Evolutionary conservation across 164 flowering plant species (phyloP).

Genomic region (Vitis riparia): DNA sequence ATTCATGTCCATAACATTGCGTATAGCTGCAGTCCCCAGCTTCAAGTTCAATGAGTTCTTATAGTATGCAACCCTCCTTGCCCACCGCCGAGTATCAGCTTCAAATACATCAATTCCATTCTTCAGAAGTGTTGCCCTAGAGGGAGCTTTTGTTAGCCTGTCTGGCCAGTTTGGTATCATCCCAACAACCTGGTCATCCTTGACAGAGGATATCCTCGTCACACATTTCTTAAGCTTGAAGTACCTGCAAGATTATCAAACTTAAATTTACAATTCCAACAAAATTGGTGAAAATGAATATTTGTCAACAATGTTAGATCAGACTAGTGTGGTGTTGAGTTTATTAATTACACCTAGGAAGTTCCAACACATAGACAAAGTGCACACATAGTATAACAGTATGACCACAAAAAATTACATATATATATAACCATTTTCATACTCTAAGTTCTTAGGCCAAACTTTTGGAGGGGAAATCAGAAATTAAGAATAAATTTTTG

Average conservation of each 20-base stretch:
- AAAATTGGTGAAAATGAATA: not conserved
- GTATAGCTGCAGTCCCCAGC: slow-evolving; percentile 78
- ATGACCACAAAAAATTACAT: not conserved
- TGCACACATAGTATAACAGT: not conserved
- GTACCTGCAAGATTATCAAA: slow-evolving; percentile 56
- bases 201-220: slow-evolving; percentile 53
- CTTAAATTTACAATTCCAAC: slow-evolving; percentile 1
- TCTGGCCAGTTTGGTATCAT: slow-evolving; percentile 87
- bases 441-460: not conserved
- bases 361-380: not conserved
- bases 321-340: not conserved
- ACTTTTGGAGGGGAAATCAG: not conserved
- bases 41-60: slow-evolving; percentile 73
- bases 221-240: slow-evolving; percentile 77
- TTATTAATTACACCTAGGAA: not conserved
- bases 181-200: slow-evolving; percentile 72
- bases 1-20: slow-evolving; percentile 98
- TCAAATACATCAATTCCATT: slow-evolving; percentile 84
- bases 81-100: slow-evolving; percentile 89
- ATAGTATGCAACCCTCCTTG: slow-evolving; percentile 78
- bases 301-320: not conserved
- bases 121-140: slow-evolving; percentile 62
- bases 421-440: not conserved
- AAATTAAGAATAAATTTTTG: not conserved
- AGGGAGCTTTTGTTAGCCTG: slow-evolving; percentile 69